Evolutionary conservation across 495 filamentous ascomycete genomes (phyloP).

Genomic region (Daldinia vernicosa): DNA sequence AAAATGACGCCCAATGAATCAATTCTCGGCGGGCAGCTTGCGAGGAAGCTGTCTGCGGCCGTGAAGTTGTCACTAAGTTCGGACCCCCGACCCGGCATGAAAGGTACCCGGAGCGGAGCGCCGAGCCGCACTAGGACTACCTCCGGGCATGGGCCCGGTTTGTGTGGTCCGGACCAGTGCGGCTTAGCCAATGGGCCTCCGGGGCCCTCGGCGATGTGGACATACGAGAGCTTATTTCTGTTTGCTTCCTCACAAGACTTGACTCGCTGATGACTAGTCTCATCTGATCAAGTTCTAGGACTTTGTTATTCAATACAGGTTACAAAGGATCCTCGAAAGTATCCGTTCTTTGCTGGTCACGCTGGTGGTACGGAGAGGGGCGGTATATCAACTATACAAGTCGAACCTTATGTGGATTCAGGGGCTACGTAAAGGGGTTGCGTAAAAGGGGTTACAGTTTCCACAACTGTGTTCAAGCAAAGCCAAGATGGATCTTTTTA

Average conservation of each 20-base stretch:
- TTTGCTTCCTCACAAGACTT: neutral
- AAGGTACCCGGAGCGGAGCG: neutral
- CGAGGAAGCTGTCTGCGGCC: neutral
- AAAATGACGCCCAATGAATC: neutral
- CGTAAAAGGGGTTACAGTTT: neutral
- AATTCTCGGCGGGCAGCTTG: neutral
- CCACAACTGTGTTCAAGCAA: neutral
- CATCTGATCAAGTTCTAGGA: neutral
- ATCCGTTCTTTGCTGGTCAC: neutral
- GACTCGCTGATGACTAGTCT: neutral
- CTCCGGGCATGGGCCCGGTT: neutral
- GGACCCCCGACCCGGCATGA: neutral
- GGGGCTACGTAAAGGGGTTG: neutral
- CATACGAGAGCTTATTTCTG: neutral
- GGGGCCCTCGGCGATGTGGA: neutral
- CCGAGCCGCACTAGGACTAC: neutral
- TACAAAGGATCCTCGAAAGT: neutral
- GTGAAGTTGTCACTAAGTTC: neutral
- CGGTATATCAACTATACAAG: neutral
- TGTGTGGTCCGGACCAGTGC: neutral
- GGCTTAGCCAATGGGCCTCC: neutral
- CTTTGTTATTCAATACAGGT: neutral
- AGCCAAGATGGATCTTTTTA: neutral
- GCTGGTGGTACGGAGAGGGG: neutral
- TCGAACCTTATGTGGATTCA: neutral